These are phyloP conservation scores for Debaryomycetaceae sp. DNA, from an alignment of 1,139 yeast genomes.

Conservation along the genomic window DNA sequence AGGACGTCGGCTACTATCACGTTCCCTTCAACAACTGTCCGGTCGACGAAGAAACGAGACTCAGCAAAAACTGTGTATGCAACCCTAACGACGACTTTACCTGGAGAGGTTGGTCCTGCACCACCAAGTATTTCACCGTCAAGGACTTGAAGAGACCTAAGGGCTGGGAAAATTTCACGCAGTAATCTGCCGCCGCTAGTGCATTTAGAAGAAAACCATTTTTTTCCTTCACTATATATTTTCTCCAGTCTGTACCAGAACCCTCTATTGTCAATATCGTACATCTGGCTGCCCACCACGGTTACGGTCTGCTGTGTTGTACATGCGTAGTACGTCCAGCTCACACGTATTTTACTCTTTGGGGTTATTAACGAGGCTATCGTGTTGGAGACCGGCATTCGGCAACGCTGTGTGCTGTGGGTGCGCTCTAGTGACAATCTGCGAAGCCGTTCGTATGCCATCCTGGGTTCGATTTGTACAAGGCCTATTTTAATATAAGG, in stretches of 20 bases:
- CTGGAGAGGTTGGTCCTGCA: slow-evolving; percentile 85
- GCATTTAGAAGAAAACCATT: too few species aligned
- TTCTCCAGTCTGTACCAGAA: too few species aligned
- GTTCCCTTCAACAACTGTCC: slow-evolving; percentile 80
- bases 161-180: slow-evolving; percentile 68
- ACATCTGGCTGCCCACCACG: neutral
- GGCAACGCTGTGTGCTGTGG: neutral
- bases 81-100: slow-evolving; percentile 75
- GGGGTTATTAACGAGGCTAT: neutral
- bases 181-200: slow-evolving; percentile 7
- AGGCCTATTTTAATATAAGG: neutral
- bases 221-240: too few species aligned
- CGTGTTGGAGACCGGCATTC: neutral
- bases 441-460: neutral
- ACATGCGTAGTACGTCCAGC: neutral
- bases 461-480: neutral
- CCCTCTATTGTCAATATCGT: neutral
- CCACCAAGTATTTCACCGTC: slow-evolving; percentile 64
- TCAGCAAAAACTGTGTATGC: slow-evolving; percentile 63
- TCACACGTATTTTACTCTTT: neutral
- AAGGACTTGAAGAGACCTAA: slow-evolving; percentile 62
- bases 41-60: slow-evolving; percentile 51
- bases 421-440: neutral
- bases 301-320: neutral
- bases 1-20: slow-evolving; percentile 80